These are phyloP conservation scores for Paramyrothecium sp. DNA, from an alignment of 2,329 filamentous ascomycete species.

Conservation along the genomic window DNA sequence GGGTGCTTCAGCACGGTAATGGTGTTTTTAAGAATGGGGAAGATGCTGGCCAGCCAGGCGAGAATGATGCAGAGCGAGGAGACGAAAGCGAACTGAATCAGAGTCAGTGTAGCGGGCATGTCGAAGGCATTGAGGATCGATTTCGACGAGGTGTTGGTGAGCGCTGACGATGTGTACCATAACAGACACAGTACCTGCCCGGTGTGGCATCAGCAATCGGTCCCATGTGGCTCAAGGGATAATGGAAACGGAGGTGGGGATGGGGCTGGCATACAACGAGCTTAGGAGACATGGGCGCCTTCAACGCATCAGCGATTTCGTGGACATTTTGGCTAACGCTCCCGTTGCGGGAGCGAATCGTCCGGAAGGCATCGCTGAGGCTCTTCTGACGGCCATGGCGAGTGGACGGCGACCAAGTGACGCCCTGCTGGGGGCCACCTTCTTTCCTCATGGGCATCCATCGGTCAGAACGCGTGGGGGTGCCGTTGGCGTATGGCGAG, in stretches of 20 bases:
- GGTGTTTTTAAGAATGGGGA: conserved; percentile 66
- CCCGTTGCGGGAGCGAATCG: conserved; percentile 74
- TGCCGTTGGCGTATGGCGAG: conserved; percentile 24
- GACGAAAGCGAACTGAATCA: conserved; percentile 92
- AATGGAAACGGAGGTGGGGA: not conserved
- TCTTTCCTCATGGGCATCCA: conserved; percentile 25
- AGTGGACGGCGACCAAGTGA: conserved; percentile 19
- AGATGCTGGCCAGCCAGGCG: conserved; percentile 70
- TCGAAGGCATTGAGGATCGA: conserved; percentile 90
- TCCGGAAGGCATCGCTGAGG: conserved; percentile 82
- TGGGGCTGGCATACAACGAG: conserved; percentile 66
- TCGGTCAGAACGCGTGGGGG: conserved; percentile 23
- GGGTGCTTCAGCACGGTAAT: conserved; percentile 82
- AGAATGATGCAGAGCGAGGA: conserved; percentile 82
- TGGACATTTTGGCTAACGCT: conserved; percentile 93
- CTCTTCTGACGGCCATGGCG: conserved; percentile 72
- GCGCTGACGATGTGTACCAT: conserved; percentile 93
- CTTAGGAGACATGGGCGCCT: conserved; percentile 83
- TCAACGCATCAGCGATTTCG: conserved; percentile 87
- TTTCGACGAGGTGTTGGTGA: conserved; percentile 98
- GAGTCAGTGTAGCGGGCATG: conserved; percentile 86
- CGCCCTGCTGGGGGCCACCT: conserved; percentile 9
- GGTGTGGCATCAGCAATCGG: conserved; percentile 22
- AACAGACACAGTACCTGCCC: conserved; percentile 75
- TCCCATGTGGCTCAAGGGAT: not conserved